Evolutionary conservation across 2,329 filamentous ascomycete species (phyloP), one percentile per base, ranked within the genome.

Genomic region (Pyrenophora seminiperda): DNA sequence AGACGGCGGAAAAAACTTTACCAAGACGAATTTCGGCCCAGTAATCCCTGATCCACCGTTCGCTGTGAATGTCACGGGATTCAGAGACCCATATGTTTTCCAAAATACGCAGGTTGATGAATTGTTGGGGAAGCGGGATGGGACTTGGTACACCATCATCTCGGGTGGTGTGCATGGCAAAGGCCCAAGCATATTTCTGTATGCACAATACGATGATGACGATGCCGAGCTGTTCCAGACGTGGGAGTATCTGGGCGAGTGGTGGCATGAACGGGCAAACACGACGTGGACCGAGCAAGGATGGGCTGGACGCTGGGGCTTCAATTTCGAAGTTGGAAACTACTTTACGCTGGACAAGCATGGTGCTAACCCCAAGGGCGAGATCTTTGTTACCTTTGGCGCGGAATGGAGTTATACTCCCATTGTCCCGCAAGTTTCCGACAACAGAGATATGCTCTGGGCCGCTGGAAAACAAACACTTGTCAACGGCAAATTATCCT

Each of bases 251-350:
- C 52, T 73, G 14, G 68, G 68, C 17, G 47, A 74, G 47, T 70
- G 74, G 76, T 73, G 75, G 75, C 70, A 74, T 17, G 76, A 77
- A 47, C 46, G 67, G 19, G 68, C 59, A 11, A 64, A 65, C 33
- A 46, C 57, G 3, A 65, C 60, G 1, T 65, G 61, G 60, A 59
- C 56, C 2, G 57, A 62, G 32, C 44, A 36, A 15, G 54, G 50
- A 1, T 65, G 62, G 59, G 57, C 59, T 9, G 61, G 59, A 36
- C 56, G 62, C n/a, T 65, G 61, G 61, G 60, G 60, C 0, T 79
- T 70, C 66, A 80, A 80, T 52, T 78, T 77, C 33, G 77, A 80
- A 56, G 74, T 77, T 9, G 66, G 54, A 15, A 79, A 78, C 32
- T 53, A 76, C 13, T 77, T 79, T 56, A 61, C 67, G 11, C 58